Evolutionary conservation across 345 rosid species (phyloP).

Genomic region (Sisymbrium altissimum): DNA sequence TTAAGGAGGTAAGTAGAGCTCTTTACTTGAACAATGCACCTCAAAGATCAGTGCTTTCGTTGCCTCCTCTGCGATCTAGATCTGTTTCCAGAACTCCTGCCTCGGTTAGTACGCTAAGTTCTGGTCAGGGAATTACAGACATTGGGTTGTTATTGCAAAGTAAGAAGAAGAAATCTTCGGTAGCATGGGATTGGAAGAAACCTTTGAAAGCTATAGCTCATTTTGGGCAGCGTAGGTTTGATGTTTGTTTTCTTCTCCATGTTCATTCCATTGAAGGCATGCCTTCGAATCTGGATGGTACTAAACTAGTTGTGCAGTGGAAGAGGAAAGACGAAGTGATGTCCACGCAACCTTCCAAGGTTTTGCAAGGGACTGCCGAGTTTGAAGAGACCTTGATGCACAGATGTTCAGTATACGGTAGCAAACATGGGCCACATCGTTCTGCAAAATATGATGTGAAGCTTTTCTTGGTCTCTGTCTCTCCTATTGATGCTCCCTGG

Average conservation of each 20-base stretch:
- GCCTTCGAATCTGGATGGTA: conserved; percentile 46
- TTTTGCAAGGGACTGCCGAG: conserved; percentile 51
- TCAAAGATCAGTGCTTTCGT: conserved; percentile 40
- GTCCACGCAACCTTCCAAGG: conserved; percentile 45
- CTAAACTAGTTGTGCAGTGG: conserved; percentile 59
- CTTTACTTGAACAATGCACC: conserved; percentile 50
- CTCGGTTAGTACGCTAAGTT: conserved; percentile 31
- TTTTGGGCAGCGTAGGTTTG: conserved; percentile 50
- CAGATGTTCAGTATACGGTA: conserved; percentile 56
- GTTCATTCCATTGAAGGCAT: conserved; percentile 78
- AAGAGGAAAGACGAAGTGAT: conserved; percentile 63
- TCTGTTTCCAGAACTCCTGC: conserved; percentile 41
- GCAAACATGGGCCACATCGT: conserved; percentile 50
- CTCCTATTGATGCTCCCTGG: conserved; percentile 44
- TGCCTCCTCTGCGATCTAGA: conserved; percentile 40
- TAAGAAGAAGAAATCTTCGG: conserved; percentile 49
- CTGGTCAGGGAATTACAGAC: conserved; percentile 15
- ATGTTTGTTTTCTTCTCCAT: conserved; percentile 64
- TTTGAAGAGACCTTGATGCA: conserved; percentile 69
- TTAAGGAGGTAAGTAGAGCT: conserved; percentile 74
- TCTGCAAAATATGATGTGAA: conserved; percentile 59
- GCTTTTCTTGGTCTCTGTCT: conserved; percentile 51
- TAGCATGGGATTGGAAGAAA: conserved; percentile 76
- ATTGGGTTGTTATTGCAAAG: conserved; percentile 7
- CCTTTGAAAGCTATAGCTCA: conserved; percentile 72